Conservation (phyloP, 371 early-diverging fungal genomes). For the Zopfochytrium polystomum region DNA sequence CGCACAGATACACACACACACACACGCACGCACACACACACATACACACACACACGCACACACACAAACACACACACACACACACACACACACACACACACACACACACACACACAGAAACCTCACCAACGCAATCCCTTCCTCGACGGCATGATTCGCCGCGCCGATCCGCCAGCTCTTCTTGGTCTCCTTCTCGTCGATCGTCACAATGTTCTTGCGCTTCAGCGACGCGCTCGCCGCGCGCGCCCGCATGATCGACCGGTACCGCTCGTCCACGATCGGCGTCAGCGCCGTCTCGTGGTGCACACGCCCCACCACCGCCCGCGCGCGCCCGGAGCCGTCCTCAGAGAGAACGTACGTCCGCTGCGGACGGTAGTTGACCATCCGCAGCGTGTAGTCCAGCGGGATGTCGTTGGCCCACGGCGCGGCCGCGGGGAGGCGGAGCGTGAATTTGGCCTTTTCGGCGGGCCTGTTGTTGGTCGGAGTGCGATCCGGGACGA, state of each 20-base stretch:
- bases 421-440: constrained; percentile 21
- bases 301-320: constrained; percentile 70
- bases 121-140: too few relatives aligned
- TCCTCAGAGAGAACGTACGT: constrained; percentile 74
- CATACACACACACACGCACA: too few relatives aligned
- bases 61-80: too few relatives aligned
- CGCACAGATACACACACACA: too few relatives aligned
- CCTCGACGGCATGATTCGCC: too few relatives aligned
- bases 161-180: constrained; percentile 40
- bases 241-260: constrained; percentile 73
- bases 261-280: constrained; percentile 59
- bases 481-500: too few relatives aligned
- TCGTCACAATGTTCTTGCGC: constrained; percentile 55
- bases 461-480: background rate
- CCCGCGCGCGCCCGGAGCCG: constrained; percentile 41
- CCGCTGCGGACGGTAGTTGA: constrained; percentile 47
- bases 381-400: constrained; percentile 76
- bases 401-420: constrained; percentile 57
- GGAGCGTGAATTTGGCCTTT: constrained; percentile 6
- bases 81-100: too few relatives aligned
- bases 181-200: constrained; percentile 59
- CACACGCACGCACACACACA: too few relatives aligned
- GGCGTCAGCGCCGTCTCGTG: constrained; percentile 82
- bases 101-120: too few relatives aligned
- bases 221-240: constrained; percentile 48